Percentiles rank a stretch among this genome's conserved stretches.
Evolutionary conservation across 495 filamentous ascomycete genomes (phyloP).

Genomic region (Penicillium daleae): DNA sequence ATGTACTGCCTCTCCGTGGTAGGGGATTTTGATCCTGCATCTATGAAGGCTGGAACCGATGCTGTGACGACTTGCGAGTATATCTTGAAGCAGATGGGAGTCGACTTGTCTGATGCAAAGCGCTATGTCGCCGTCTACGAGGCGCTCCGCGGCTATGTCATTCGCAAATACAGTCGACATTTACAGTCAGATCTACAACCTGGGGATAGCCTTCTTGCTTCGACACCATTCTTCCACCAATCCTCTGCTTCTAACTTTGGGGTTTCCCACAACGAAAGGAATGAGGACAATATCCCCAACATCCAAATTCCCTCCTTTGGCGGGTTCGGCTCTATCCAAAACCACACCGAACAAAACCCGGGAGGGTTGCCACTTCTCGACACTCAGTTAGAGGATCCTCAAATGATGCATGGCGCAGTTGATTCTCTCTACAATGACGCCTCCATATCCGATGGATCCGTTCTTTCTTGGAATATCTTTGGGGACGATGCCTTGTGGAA

Average conservation of each 20-base stretch:
- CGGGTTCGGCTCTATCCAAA: background rate
- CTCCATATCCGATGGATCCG: constrained; percentile 16
- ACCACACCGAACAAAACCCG: background rate
- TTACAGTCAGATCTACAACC: background rate
- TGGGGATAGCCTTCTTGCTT: background rate
- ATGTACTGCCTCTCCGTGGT: constrained; percentile 34
- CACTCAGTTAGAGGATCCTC: background rate
- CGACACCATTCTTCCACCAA: background rate
- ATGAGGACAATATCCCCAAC: too few relatives aligned
- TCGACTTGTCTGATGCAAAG: constrained; percentile 29
- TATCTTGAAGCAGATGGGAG: constrained; percentile 25
- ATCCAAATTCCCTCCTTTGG: background rate
- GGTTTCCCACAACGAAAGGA: background rate
- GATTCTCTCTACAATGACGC: constrained; percentile 1
- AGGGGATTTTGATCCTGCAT: constrained; percentile 16
- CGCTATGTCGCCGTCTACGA: constrained; percentile 35
- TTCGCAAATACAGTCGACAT: constrained; percentile 25
- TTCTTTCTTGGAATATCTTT: constrained; percentile 28
- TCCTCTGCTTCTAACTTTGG: background rate
- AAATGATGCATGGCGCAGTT: background rate
- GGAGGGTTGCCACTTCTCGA: background rate
- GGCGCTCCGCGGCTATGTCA: constrained; percentile 23
- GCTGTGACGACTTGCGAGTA: constrained; percentile 20
- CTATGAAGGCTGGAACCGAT: constrained; percentile 17
- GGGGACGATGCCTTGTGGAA: constrained; percentile 31